These are phyloP conservation scores for Fusarium sp. DNA, from an alignment of 2,329 filamentous ascomycete species.

Conservation along the genomic window DNA sequence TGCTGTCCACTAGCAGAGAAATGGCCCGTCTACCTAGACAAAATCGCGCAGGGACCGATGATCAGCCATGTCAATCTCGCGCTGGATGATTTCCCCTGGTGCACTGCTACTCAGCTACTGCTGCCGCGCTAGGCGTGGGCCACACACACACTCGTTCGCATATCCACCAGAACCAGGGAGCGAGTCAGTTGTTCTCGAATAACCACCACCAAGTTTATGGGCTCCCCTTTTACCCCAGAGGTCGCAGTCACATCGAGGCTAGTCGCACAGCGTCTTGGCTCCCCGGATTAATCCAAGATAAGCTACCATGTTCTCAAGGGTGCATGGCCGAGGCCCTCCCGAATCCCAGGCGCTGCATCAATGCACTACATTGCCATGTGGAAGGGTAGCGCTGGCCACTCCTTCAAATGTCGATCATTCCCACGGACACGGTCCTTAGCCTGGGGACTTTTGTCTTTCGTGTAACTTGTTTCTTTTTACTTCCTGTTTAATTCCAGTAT, in stretches of 20 bases:
- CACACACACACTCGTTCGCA: constrained; percentile 5
- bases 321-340: neutral
- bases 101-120: neutral
- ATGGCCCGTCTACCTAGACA: neutral
- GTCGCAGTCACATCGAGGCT: neutral
- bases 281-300: constrained; percentile 21
- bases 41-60: neutral
- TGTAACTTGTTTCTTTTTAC: constrained; percentile 7
- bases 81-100: neutral
- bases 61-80: constrained; percentile 9
- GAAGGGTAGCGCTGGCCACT: neutral
- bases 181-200: constrained; percentile 32
- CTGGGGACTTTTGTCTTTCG: constrained; percentile 11
- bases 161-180: neutral
- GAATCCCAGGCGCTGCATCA: neutral
- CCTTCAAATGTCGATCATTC: constrained; percentile 41
- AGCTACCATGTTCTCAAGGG: neutral
- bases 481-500: neutral
- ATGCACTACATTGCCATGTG: neutral
- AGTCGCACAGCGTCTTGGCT: neutral
- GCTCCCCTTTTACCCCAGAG: constrained; percentile 28
- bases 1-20: neutral
- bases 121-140: neutral
- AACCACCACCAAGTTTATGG: neutral
- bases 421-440: constrained; percentile 1